Conservation (phyloP, 139 green algal species). For the Desmodesmus armatus region DNA sequence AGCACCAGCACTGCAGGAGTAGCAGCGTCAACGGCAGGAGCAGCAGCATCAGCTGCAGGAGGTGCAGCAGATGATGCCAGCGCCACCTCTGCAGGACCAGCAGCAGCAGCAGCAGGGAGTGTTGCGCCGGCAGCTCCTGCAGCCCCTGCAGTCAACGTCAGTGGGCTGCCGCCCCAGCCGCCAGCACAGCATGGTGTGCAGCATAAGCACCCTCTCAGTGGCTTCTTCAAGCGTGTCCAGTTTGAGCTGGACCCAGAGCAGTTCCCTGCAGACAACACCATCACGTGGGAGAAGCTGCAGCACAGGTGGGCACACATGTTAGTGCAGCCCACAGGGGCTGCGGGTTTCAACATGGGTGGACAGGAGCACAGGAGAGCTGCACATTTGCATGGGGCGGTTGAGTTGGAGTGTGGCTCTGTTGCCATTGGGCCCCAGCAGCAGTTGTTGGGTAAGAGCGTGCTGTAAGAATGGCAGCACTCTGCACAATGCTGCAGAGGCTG, state of each 20-base stretch:
- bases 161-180: background rate
- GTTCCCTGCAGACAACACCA: background rate
- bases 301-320: conserved; percentile 21
- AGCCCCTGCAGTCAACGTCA: background rate
- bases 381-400: too few species aligned
- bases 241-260: conserved; percentile 28
- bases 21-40: background rate
- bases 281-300: conserved; percentile 25
- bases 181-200: background rate
- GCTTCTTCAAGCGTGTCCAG: conserved; percentile 30
- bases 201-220: conserved; percentile 18
- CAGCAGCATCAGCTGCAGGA: background rate
- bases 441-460: background rate
- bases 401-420: too few species aligned
- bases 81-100: too few species aligned
- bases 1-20: background rate
- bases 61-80: too few species aligned
- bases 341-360: too few species aligned
- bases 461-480: background rate
- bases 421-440: background rate
- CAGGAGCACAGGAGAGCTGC: too few species aligned
- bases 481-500: too few species aligned
- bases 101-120: background rate
- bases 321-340: too few species aligned
- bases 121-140: background rate